A percentile compares a stretch with the other conserved stretches of the same genome.
phyloP scores from a whole-genome alignment of 352 stramenopile species.

The Globisporangium heterothallicum region DNA sequence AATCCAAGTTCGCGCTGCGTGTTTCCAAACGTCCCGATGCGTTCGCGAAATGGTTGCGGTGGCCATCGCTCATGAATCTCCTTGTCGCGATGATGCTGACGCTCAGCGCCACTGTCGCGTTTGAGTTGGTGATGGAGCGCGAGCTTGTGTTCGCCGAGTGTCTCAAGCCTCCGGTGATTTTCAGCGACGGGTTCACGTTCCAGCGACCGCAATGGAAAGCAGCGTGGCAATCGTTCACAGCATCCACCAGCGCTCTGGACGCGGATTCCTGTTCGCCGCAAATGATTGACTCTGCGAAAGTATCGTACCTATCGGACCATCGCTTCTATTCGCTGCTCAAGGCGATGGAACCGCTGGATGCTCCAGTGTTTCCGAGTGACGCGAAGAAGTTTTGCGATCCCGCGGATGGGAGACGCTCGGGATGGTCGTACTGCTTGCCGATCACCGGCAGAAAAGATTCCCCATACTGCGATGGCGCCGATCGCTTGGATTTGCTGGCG shows the following conservation, averaged over 20 bases:
- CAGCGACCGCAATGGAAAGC: background rate
- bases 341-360: background rate
- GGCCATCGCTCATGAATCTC: background rate
- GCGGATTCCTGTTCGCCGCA: background rate
- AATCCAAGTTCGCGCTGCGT: background rate
- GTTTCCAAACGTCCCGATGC: background rate
- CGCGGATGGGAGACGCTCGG: background rate
- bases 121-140: background rate
- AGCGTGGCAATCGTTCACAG: background rate
- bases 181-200: background rate
- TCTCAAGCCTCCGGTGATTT: background rate
- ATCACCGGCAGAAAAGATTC: constrained; percentile 12
- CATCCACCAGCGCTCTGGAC: no score
- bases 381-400: background rate
- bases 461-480: constrained; percentile 10
- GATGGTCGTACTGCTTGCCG: constrained; percentile 6
- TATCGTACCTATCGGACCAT: background rate
- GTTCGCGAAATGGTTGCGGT: background rate
- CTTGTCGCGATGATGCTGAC: background rate
- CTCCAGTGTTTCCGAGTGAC: background rate
- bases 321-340: background rate
- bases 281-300: background rate
- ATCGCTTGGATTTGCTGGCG: constrained; percentile 6
- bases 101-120: background rate
- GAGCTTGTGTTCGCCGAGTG: background rate